Evolutionary conservation across 2,329 filamentous ascomycete genomes (phyloP), one percentile per base, ranked within the genome.

Genomic region (Arthrinium phaeospermum): DNA sequence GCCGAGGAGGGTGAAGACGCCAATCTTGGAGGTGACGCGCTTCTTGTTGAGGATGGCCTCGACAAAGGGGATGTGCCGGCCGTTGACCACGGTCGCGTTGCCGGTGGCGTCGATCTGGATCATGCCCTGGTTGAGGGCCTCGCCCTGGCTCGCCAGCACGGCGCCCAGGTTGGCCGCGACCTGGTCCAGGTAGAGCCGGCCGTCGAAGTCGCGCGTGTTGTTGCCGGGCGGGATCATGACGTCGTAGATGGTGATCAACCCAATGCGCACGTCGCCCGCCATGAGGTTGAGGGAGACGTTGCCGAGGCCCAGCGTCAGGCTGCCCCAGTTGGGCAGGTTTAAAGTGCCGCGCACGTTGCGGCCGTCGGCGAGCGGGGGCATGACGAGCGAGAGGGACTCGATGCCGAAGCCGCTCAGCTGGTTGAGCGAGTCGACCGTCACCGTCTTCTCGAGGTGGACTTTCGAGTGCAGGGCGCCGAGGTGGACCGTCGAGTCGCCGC

Each of bases 201-300:
- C 83, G 4, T 82, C 79, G 70, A 85, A 86, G 2, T 78, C 73
- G 0, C 82, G 75, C 0, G 80, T 81, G 72, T 86, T 86, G 73
- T 86, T 85, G 6, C 84, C 84, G 0, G 82, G 84, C 22, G 80
- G 80, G 4, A 88, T 78, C 0, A 79, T 44, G 1, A 86, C 78
- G 51, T 86, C 80, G 70, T 81, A 79, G 5, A 86, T 72, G 22
- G 78, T 79, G 24, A 84, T 79, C 1, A 81, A 75, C 6, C 86
- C 86, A 8, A 87, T 74, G 12, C 77, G 78, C 13, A 84, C 72
- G n/a, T 83, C 79, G 4, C 83, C 84, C 0, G 81, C 82, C 70
- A 82, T 76, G 24, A 87, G 70, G 61, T 86, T 84, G 22, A 87
- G 81, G 0, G 83, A 84, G n/a, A 87, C 69, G 75, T 87, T 84